Evolutionary conservation across 176 grass and related monocot genomes (phyloP).

Genomic region (Aegilops umbellulata): DNA sequence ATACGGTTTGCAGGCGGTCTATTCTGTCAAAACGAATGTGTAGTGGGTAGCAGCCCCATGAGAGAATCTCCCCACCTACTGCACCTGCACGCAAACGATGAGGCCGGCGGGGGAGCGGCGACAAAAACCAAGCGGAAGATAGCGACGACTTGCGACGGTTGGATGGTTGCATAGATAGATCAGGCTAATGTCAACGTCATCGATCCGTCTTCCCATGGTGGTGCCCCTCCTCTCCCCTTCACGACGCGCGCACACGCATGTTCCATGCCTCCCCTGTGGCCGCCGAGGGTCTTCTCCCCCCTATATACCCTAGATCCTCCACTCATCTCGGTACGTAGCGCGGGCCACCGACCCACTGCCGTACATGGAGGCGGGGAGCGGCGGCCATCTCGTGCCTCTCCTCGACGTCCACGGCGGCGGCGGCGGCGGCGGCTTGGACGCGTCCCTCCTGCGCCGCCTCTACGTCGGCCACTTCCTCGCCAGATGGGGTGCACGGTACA

Average conservation of each 20-base stretch:
- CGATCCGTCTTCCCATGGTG: not conserved
- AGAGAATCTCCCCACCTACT: not conserved
- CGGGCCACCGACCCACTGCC: not conserved
- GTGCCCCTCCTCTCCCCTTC: too few relatives aligned
- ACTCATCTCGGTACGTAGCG: not conserved
- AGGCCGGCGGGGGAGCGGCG: not conserved
- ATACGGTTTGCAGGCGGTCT: too few relatives aligned
- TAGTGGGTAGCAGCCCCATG: too few relatives aligned
- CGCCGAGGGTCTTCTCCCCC: not conserved
- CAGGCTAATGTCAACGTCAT: not conserved
- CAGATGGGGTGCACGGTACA: slow-evolving; percentile 77
- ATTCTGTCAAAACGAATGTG: too few relatives aligned
- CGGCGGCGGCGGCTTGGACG: not conserved
- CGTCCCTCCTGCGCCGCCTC: slow-evolving; percentile 55
- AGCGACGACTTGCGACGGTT: not conserved
- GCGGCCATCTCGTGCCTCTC: slow-evolving; percentile 23
- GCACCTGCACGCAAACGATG: not conserved
- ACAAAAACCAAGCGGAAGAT: not conserved
- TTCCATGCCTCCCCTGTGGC: not conserved
- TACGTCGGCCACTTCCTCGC: slow-evolving; percentile 81
- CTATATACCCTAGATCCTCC: not conserved
- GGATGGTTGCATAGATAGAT: not conserved
- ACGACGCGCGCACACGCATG: not conserved
- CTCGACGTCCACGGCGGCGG: not conserved
- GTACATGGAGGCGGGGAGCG: not conserved